phyloP scores from a whole-genome alignment of 2,329 filamentous ascomycete species.

The Aspergillus tubingensis region DNA sequence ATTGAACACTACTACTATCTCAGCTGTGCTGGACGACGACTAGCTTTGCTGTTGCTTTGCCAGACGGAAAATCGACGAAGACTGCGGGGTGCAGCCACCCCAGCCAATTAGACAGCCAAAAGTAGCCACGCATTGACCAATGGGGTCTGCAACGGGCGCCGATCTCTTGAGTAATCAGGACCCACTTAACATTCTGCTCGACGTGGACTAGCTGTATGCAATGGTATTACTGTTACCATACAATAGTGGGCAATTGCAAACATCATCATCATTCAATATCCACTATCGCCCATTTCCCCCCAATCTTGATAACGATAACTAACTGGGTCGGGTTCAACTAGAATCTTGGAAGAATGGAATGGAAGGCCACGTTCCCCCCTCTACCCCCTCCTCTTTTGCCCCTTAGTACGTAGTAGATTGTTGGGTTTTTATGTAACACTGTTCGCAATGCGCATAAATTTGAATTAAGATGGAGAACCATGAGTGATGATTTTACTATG shows the following conservation, averaged over 20 bases:
- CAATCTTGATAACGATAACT: constrained; percentile 1
- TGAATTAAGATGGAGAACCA: too few species aligned
- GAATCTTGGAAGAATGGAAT: not conserved
- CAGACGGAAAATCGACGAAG: constrained; percentile 3
- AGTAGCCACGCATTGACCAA: constrained; percentile 17
- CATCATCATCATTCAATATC: not conserved
- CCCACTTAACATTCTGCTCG: not conserved
- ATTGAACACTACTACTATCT: not conserved
- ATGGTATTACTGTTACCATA: not conserved
- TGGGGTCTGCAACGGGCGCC: constrained; percentile 8
- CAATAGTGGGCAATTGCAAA: not conserved
- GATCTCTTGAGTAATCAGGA: constrained; percentile 12
- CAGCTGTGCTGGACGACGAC: not conserved
- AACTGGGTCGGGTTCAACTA: not conserved
- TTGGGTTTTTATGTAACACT: too few species aligned
- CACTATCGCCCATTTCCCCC: not conserved
- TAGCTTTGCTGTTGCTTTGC: not conserved
- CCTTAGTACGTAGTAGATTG: not conserved
- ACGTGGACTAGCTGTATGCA: not conserved
- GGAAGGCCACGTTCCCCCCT: not conserved
- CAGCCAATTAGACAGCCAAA: not conserved
- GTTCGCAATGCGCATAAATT: too few species aligned
- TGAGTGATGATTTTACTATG: too few species aligned
- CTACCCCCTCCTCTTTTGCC: too few species aligned
- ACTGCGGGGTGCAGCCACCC: constrained; percentile 19